Percentiles rank a stretch among this genome's conserved stretches.
These are phyloP conservation scores for Phytophthora lateralis DNA, from an alignment of 352 stramenopile genomes.

Conservation along the genomic window DNA sequence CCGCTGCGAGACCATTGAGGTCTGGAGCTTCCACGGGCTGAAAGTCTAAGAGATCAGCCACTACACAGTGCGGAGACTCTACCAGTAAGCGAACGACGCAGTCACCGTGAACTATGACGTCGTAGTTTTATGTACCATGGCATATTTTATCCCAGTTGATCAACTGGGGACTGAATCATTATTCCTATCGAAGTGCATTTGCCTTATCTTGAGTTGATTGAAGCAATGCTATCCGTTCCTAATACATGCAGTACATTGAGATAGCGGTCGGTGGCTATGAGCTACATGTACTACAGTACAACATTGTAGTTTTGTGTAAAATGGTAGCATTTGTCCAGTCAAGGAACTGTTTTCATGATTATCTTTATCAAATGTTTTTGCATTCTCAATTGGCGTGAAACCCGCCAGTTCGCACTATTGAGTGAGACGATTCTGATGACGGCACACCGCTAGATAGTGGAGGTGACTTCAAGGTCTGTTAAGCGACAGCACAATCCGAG, in stretches of 20 bases:
- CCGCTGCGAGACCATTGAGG: constrained; percentile 64
- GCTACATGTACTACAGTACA: no score
- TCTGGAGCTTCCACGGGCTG: constrained; percentile 77
- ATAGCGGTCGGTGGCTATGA: no score
- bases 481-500: neutral
- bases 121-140: constrained; percentile 35
- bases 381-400: constrained; percentile 17
- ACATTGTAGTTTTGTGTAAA: no score
- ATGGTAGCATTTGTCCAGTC: no score
- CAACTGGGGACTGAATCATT: constrained; percentile 15
- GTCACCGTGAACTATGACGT: constrained; percentile 19
- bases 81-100: constrained; percentile 17
- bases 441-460: neutral
- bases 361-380: neutral
- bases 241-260: no score
- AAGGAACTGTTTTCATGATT: neutral
- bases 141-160: constrained; percentile 31
- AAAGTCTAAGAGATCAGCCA: constrained; percentile 42
- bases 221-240: no score
- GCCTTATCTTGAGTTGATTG: neutral
- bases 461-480: constrained; percentile 11
- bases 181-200: constrained; percentile 1
- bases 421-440: constrained; percentile 2
- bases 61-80: constrained; percentile 8
- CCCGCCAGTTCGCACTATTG: constrained; percentile 29